Percentiles rank a stretch among this genome's conserved stretches.
These are phyloP conservation scores for Venturia pyrina DNA, from an alignment of 2,329 filamentous ascomycete species.

Conservation along the genomic window DNA sequence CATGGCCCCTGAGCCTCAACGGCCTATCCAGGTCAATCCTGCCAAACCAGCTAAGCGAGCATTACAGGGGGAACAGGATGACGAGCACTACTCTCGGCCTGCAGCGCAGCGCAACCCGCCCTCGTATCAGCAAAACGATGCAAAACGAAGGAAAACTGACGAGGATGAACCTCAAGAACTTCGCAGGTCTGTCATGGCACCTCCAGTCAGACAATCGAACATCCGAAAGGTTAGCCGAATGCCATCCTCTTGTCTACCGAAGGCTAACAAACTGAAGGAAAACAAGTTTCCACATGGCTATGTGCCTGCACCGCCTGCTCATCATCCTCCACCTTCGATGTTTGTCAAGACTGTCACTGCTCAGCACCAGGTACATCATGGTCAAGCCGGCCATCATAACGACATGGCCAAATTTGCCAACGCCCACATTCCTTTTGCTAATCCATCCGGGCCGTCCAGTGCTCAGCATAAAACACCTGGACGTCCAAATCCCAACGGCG, in stretches of 20 bases:
- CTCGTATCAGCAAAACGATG: conserved; percentile 53
- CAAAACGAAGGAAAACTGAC: conserved; percentile 69
- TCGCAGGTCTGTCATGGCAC: conserved; percentile 62
- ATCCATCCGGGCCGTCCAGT: conserved; percentile 26
- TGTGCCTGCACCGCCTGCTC: conserved; percentile 44
- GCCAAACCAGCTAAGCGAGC: conserved; percentile 68
- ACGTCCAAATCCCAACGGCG: conserved; percentile 32
- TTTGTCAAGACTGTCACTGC: conserved; percentile 57
- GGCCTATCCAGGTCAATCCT: conserved; percentile 52
- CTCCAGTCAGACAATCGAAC: conserved; percentile 73
- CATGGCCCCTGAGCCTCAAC: conserved; percentile 51
- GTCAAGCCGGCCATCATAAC: conserved; percentile 56
- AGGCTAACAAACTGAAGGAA: conserved; percentile 41
- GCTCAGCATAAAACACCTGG: conserved; percentile 54
- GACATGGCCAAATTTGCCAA: conserved; percentile 79
- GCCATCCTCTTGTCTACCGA: conserved; percentile 22
- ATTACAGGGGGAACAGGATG: conserved; percentile 53
- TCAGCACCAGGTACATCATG: conserved; percentile 55
- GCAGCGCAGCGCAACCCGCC: conserved; percentile 45
- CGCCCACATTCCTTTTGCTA: conserved; percentile 80
- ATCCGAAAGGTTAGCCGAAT: conserved; percentile 54
- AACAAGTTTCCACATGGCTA: conserved; percentile 56
- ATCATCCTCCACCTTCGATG: conserved; percentile 33
- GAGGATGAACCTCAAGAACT: conserved; percentile 54
- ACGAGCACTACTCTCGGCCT: conserved; percentile 43